Evolutionary conservation across 768 basidiomycete species (phyloP), one percentile per base, ranked within the genome.

Genomic region (Panaeolus papilionaceus): DNA sequence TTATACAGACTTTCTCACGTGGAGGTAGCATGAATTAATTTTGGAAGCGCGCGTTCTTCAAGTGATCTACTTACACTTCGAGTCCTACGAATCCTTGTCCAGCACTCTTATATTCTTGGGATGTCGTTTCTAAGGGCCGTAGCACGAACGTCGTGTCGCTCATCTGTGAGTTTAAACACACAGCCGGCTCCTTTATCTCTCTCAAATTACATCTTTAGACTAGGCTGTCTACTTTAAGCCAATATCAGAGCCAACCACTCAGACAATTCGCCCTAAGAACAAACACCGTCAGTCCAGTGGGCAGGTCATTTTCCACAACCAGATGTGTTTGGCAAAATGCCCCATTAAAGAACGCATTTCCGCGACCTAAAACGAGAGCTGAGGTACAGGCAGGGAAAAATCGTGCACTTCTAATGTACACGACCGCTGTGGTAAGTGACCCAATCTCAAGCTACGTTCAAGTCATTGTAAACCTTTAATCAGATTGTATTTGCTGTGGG

Each of bases 401-500:
- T 72, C 85, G 90, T 44, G 88, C 87, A 49, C 78, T 96, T 69
- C 80, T 95, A 67, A 91, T 96, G 90, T 97, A 96, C 77, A 87
- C 89, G 18, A 86, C 92, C 26, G 93, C 95, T 2, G 89, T 92
- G 65, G 92, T 95, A 81, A 66, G 92, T 81, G 49, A 51, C 45
- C 23, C 20, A 49, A 49, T 10, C 8, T 61, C 51, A 23, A 39
- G 39, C 61, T 26, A 4, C 49, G 23, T 26, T 45, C 26, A 49
- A 62, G 38, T 65, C n/a, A 39, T 40, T 63, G 61, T 37, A 58
- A 38, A 67, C 58, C 62, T 33, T 42, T 20, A 23, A 5, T 11
- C 69, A 97, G 95, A 89, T 97, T 61, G 79, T 98, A 37, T 72
- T 91, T 37, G 91, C 89, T 2, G 80, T 93, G 3, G 97, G 97